Evolutionary conservation across 164 flowering plant species (phyloP), one percentile per base, ranked within the genome.

Genomic region (Litsea cubeba): DNA sequence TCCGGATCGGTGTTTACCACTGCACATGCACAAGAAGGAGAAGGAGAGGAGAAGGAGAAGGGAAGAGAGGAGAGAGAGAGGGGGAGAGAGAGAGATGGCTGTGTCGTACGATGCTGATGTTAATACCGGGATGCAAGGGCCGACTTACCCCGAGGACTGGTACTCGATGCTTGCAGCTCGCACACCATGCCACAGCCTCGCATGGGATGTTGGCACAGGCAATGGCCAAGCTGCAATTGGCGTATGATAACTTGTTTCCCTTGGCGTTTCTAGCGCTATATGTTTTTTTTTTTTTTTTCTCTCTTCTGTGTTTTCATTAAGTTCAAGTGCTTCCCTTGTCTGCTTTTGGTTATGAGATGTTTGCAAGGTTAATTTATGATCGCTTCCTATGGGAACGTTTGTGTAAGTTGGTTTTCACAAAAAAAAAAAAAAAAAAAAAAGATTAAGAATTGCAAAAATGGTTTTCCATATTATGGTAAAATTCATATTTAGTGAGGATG

Each of bases 191-290:
- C 83, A 76, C 65, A 12, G 62, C 40, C 74, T 79, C 10, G 83
- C 81, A 24, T 81, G 85, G 85, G 85, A 83, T 72, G 83, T 78
- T 14, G 85, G 85, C 72, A 83, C 85, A 22, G 85, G 85, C 69
- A 81, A 70, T 66, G 85, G 85, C 18, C 82, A 81, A 54, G 85
- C 85, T 40, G 82, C 82, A 26, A 23, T 77, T 14, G 72, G 72
- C 5, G 84, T 81, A 12, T 65, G 75, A 50, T 65, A 0, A 54
- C 12, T 54, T 58, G 54, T 32, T 28, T 64, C 49, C 50, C 32
- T 72, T n/a, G 25, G 10, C 24, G 2, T 71, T 71, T 18, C 17
- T 23, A 32, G 32, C 32, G 2, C 3, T 30, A 15, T 3, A 2
- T 28, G 3, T 25, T 25, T 25, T 25, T 2, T 25, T 28, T 2